A percentile compares a stretch with the other conserved stretches of the same genome.
phyloP scores from a whole-genome alignment of 2,329 filamentous ascomycete species.

The Fusarium pseudoanthophilum region DNA sequence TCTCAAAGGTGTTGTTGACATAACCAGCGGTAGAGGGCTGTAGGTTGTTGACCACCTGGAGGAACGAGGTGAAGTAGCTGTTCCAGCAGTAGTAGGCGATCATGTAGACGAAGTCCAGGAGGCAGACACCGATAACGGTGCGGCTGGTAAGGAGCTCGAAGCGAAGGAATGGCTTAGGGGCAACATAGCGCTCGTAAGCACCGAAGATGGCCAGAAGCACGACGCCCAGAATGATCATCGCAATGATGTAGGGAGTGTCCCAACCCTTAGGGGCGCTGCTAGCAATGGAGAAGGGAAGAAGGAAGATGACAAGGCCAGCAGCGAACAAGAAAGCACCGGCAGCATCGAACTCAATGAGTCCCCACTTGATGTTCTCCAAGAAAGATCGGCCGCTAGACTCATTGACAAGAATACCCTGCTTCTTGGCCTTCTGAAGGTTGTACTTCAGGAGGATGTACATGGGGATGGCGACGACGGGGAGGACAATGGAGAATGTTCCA shows the following conservation, averaged over 20 bases:
- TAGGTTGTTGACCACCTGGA: conserved; percentile 62
- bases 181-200: conserved; percentile 65
- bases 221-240: conserved; percentile 68
- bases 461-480: conserved; percentile 68
- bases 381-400: conserved; percentile 55
- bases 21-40: conserved; percentile 60
- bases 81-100: conserved; percentile 59
- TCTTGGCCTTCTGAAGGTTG: conserved; percentile 67
- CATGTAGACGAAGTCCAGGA: conserved; percentile 53
- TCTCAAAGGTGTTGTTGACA: conserved; percentile 58
- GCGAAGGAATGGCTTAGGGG: conserved; percentile 67
- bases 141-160: conserved; percentile 60
- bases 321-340: conserved; percentile 64
- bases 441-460: conserved; percentile 65
- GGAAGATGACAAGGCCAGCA: conserved; percentile 61
- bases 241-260: conserved; percentile 61
- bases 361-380: conserved; percentile 54
- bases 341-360: conserved; percentile 39
- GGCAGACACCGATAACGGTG: conserved; percentile 61
- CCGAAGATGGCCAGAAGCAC: conserved; percentile 61
- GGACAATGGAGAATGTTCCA: conserved; percentile 72
- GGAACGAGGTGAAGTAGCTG: conserved; percentile 61
- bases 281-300: conserved; percentile 69
- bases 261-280: conserved; percentile 55
- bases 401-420: conserved; percentile 56